Evolutionary conservation across 2,329 filamentous ascomycete species (phyloP), one percentile per base, ranked within the genome.

Genomic region (Phaeosphaeriaceae sp.): DNA sequence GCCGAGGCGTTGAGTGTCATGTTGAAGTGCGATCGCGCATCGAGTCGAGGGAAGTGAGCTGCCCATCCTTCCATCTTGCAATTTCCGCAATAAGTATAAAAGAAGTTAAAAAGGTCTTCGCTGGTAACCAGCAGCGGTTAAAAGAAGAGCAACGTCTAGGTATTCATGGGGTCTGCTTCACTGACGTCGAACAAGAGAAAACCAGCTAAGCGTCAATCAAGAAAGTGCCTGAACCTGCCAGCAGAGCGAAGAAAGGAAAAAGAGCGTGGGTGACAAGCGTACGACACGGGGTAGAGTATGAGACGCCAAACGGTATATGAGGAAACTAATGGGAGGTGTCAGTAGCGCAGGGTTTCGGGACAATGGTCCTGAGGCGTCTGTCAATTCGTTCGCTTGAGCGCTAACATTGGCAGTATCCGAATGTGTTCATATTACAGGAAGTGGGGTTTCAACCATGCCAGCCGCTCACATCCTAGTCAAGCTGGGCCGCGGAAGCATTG

Each of bases 261-360:
- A 66, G 67, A 73, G 63, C 64, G 66, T 70, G 48, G 60, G 64
- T 67, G 70, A 70, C 61, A 67, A 63, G 66, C 65, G 60, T 64
- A 62, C 56, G 58, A 64, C 61, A 68, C 67, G 64, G 67, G 67
- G 63, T 61, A 52, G 52, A 53, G 56, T 63, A 68, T 73, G 70
- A 73, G 71, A 73, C 66, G 59, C 61, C 61, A 72, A 71, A 70
- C 59, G 52, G 67, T 73, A 71, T 73, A 71, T 70, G 70, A 70
- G 63, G 59, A 70, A 64, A 66, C 60, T 57, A 61, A 46, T 61
- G 54, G 53, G 58, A 61, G 54, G 44, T 58, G 58, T 49, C 55
- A 64, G 68, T 67, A 63, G 67, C 54, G 62, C 64, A 63, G 56
- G 63, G 71, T 73, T 73, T 73, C 68, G 71, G 55, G 60, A 66